Conservation (phyloP, 768 basidiomycete species). For the Holtermanniella nyarrowii region DNA sequence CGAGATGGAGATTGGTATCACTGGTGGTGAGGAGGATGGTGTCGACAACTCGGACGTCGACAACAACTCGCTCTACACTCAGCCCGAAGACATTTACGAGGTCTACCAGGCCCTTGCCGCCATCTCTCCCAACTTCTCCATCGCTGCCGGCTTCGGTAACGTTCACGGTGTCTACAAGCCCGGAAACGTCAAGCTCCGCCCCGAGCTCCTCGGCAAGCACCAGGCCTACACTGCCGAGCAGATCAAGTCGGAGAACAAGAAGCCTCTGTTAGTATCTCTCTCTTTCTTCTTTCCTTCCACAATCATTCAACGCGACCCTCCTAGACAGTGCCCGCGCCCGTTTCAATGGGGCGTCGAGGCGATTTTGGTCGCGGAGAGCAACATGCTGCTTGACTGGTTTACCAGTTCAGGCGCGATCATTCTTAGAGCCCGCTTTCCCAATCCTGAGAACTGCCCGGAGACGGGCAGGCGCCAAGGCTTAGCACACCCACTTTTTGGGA, state of each 20-base stretch:
- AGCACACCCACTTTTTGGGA: conserved; percentile 17
- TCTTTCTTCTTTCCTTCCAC: conserved; percentile 1
- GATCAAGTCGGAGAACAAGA: conserved; percentile 51
- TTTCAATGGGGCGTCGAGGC: conserved; percentile 28
- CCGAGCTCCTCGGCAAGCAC: conserved; percentile 84
- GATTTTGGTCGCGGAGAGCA: conserved; percentile 35
- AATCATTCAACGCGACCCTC: conserved; percentile 31
- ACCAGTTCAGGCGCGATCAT: too few relatives aligned
- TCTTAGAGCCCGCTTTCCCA: conserved; percentile 37
- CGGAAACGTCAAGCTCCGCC: conserved; percentile 88
- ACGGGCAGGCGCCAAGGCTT: background rate
- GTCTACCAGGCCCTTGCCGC: conserved; percentile 72
- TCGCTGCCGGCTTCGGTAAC: conserved; percentile 97
- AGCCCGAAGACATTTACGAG: conserved; percentile 90
- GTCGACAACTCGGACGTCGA: conserved; percentile 96
- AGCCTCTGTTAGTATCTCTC: conserved; percentile 62
- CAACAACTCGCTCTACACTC: conserved; percentile 89
- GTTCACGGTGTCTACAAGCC: conserved; percentile 99
- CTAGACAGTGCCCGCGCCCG: conserved; percentile 37
- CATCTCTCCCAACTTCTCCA: conserved; percentile 88
- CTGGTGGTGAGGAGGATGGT: conserved; percentile 98
- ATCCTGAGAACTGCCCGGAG: conserved; percentile 6
- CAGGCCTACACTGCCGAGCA: conserved; percentile 64
- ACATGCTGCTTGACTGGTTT: too few relatives aligned
- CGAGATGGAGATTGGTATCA: conserved; percentile 99